Conservation (phyloP, 257 asterid genomes). For the Solanum lignicaule region DNA sequence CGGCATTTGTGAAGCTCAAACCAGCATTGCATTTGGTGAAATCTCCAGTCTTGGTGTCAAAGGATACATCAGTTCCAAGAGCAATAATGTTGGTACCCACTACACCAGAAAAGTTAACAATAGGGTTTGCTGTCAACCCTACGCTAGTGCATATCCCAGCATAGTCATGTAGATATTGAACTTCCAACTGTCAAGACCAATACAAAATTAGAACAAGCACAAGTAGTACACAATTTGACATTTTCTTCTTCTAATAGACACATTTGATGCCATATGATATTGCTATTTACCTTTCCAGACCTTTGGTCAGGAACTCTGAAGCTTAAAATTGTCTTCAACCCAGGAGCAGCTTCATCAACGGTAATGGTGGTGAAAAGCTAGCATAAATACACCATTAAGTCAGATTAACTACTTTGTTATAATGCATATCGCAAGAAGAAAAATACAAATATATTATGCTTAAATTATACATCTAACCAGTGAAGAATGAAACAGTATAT, state of each 20-base stretch:
- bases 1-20: conserved; percentile 39
- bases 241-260: not conserved
- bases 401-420: not conserved
- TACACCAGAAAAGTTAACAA: conserved; percentile 45
- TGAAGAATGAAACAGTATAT: not conserved
- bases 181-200: conserved; percentile 32
- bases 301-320: conserved; percentile 52
- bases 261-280: not conserved
- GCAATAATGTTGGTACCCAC: conserved; percentile 32
- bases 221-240: not conserved
- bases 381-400: conserved; percentile 2
- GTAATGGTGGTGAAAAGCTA: conserved; percentile 46
- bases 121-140: conserved; percentile 49
- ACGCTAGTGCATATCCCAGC: conserved; percentile 45
- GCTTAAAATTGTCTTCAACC: conserved; percentile 48
- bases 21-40: conserved; percentile 45
- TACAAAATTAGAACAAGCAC: not conserved
- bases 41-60: conserved; percentile 45
- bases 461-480: not conserved
- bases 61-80: conserved; percentile 48
- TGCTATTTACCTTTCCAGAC: conserved; percentile 44
- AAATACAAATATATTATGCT: not conserved
- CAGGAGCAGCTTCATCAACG: conserved; percentile 45
- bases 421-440: not conserved
- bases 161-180: conserved; percentile 47